Evolutionary conservation across 805 yeast species (phyloP).

Genomic region (Yarrowia divulgata): DNA sequence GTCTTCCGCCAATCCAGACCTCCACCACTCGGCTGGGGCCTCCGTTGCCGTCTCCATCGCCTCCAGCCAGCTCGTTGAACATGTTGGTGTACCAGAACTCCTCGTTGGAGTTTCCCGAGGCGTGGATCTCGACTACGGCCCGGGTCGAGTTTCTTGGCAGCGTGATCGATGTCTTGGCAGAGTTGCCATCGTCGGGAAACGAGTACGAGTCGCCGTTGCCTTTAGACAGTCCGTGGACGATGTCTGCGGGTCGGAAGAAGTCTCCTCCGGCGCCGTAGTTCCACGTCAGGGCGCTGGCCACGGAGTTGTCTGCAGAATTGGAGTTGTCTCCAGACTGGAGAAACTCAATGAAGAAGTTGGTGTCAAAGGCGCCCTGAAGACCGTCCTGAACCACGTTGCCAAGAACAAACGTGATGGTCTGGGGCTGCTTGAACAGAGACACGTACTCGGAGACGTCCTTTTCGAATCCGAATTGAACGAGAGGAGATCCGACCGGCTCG

Average conservation of each 20-base stretch:
- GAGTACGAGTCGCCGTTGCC: constrained; percentile 47
- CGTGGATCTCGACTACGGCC: constrained; percentile 63
- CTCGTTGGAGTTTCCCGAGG: constrained; percentile 79
- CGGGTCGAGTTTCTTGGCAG: constrained; percentile 65
- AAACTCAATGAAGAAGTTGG: constrained; percentile 60
- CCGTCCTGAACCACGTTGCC: constrained; percentile 63
- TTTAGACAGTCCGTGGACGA: constrained; percentile 44
- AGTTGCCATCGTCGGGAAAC: constrained; percentile 51
- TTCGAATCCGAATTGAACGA: constrained; percentile 54
- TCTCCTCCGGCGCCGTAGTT: constrained; percentile 58
- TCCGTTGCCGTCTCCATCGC: constrained; percentile 59
- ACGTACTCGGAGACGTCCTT: constrained; percentile 72
- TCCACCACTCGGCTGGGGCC: constrained; percentile 77
- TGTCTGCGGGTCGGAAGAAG: constrained; percentile 46
- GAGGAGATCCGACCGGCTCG: constrained; percentile 61
- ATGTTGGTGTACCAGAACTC: constrained; percentile 82
- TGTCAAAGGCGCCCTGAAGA: constrained; percentile 66
- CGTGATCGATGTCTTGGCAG: constrained; percentile 59
- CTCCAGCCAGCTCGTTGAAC: constrained; percentile 28
- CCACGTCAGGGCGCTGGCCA: constrained; percentile 10
- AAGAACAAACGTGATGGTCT: constrained; percentile 61
- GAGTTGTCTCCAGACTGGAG: constrained; percentile 50
- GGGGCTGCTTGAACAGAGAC: constrained; percentile 56
- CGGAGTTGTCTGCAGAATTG: no score
- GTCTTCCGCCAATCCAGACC: constrained; percentile 63